phyloP scores from a whole-genome alignment of 108 stramenopile species.

The Schizochytrium sp. region DNA sequence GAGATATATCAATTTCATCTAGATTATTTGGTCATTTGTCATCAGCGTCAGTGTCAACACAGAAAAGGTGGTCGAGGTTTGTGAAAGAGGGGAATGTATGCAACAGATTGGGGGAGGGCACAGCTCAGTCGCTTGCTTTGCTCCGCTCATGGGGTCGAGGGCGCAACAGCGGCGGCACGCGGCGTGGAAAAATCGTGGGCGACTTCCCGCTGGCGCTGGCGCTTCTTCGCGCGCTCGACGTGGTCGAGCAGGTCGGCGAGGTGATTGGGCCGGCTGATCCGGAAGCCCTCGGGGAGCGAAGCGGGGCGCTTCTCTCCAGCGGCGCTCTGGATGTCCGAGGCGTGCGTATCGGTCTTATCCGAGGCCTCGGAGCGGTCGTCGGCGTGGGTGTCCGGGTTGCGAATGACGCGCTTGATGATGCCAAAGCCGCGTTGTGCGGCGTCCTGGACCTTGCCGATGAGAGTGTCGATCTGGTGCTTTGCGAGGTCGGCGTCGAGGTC shows the following conservation, averaged over 20 bases:
- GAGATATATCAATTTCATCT: too few relatives aligned
- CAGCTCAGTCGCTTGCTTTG: too few relatives aligned
- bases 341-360: neutral
- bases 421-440: neutral
- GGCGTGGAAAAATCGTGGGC: neutral
- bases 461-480: neutral
- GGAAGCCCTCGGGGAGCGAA: neutral
- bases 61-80: too few relatives aligned
- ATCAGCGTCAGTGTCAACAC: too few relatives aligned
- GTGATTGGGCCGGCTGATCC: neutral
- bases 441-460: neutral
- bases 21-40: too few relatives aligned
- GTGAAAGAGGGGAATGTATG: too few relatives aligned
- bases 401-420: neutral
- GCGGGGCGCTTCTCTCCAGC: neutral
- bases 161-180: neutral
- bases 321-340: neutral
- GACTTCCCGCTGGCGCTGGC: neutral
- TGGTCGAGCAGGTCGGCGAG: neutral
- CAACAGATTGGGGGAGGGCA: too few relatives aligned
- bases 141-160: neutral
- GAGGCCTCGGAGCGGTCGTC: neutral
- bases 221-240: neutral
- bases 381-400: neutral
- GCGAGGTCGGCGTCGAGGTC: neutral